These are phyloP conservation scores for Leccinellum luteum DNA, from an alignment of 768 basidiomycete genomes.

Conservation along the genomic window DNA sequence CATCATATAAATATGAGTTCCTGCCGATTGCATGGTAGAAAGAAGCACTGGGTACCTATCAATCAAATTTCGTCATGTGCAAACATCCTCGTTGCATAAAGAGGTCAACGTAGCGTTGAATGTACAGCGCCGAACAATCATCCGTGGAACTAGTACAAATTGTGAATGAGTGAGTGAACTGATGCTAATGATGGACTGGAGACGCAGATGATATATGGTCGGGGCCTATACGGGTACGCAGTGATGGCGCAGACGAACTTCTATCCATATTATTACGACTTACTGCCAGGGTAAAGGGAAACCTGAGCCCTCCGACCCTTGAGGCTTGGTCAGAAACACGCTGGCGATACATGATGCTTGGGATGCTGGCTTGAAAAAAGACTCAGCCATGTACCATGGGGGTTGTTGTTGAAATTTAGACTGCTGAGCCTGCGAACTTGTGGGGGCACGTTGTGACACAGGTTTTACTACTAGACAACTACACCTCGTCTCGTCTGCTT, in stretches of 20 bases:
- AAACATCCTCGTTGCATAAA: background rate
- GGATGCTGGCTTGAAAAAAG: too few species aligned
- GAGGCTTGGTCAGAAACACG: background rate
- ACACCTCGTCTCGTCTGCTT: constrained; percentile 18
- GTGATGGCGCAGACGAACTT: background rate
- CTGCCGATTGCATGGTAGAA: background rate
- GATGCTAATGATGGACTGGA: background rate
- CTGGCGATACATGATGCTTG: background rate
- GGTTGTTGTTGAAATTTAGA: constrained; percentile 43
- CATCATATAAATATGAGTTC: background rate
- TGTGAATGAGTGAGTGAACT: background rate
- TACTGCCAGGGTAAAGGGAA: background rate
- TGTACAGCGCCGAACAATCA: background rate
- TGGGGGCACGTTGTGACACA: constrained; percentile 14
- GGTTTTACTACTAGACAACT: constrained; percentile 8
- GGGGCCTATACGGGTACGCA: too few species aligned
- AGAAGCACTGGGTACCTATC: background rate
- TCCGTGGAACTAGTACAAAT: background rate
- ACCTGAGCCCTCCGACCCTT: too few species aligned
- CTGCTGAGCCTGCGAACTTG: constrained; percentile 36
- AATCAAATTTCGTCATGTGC: background rate
- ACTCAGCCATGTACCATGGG: too few species aligned
- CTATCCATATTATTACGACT: background rate
- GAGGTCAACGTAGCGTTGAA: background rate
- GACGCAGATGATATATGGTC: too few species aligned